Evolutionary conservation across 1,284 basidiomycete genomes (phyloP).

Genomic region (Boletus semigastroideus): DNA sequence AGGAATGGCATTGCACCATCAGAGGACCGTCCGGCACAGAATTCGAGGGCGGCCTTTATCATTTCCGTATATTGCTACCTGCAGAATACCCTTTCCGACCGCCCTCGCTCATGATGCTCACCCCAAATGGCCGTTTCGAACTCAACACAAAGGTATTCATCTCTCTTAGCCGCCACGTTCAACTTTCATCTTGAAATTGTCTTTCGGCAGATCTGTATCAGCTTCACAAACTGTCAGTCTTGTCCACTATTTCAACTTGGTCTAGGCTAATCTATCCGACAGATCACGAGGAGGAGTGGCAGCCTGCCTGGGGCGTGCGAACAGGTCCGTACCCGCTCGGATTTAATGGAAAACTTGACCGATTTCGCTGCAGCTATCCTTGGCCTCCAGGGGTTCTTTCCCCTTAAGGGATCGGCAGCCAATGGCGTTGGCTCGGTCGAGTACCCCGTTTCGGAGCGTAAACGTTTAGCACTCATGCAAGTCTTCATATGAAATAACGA

Average conservation of each 20-base stretch:
- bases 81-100: slow-evolving; percentile 94
- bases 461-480: slow-evolving; percentile 76
- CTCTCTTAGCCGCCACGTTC: slow-evolving; percentile 18
- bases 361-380: slow-evolving; percentile 65
- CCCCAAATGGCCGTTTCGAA: slow-evolving; percentile 94
- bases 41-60: slow-evolving; percentile 90
- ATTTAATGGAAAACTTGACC: slow-evolving; percentile 23
- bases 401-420: slow-evolving; percentile 85
- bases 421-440: slow-evolving; percentile 89
- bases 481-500: slow-evolving; percentile 32
- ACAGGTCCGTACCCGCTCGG: slow-evolving; percentile 56
- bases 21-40: slow-evolving; percentile 86
- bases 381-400: slow-evolving; percentile 90
- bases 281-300: slow-evolving; percentile 92
- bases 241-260: slow-evolving; percentile 16
- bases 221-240: slow-evolving; percentile 80
- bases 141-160: slow-evolving; percentile 85
- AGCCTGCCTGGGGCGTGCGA: slow-evolving; percentile 96
- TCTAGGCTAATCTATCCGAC: slow-evolving; percentile 25
- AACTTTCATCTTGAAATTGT: slow-evolving; percentile 12
- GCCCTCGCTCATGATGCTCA: slow-evolving; percentile 92
- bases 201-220: slow-evolving; percentile 79
- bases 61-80: slow-evolving; percentile 88
- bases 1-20: slow-evolving; percentile 98
- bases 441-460: slow-evolving; percentile 75